Base-by-base conservation (phyloP, 2,329 filamentous ascomycete species). In the Neophaeococcomyces aloes region DNA sequence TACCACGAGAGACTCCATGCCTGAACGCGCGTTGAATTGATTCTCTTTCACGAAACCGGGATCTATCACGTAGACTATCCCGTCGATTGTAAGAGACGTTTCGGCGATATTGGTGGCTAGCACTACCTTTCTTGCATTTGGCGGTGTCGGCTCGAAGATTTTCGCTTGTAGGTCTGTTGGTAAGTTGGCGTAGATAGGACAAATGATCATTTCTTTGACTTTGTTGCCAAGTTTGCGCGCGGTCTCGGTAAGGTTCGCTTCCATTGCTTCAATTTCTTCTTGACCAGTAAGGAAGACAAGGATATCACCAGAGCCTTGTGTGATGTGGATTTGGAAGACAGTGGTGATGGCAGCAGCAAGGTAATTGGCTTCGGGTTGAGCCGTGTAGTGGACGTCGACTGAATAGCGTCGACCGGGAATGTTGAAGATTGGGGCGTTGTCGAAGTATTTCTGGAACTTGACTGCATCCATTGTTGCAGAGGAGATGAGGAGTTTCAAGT, bases 81-180 rank as follows among this genome's bases (percentile, higher is more conserved):
- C 89, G 59, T 96, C 88, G 46, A 98, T 94, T 0, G 91, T 98
- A 57, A 98, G 67, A 69, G 80, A 87, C 0, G 91, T 98, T 62
- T 98, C 91, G 2, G 91, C 91, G 61, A 98, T 96, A 59, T 98
- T 98, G 2, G 91, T 96, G 0, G 89, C 87, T 29, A 96, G 67
- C 0, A 98, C 86, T 0, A 96, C 86, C 60, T 96, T 98, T 21
- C 91, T 76, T 0, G 84, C 81, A 14, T 81, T 81, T 0, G 82
- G 77, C 0, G 91, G 89, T 0, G 89, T 94, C 0, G 88, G 87
- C 56, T 94, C 86, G 57, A 98, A 98, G 52, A 96, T 94, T 60
- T 89, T 89, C 37, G 83, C 78, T 60, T 98, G 91, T 1, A 94
- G 67, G 46, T 96, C 88, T 0, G 86, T 87, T 0, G 88, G 88